A percentile compares a stretch with the other conserved stretches of the same genome.
Conservation (phyloP, 2,329 filamentous ascomycete genomes). For the Curvularia sp. region DNA sequence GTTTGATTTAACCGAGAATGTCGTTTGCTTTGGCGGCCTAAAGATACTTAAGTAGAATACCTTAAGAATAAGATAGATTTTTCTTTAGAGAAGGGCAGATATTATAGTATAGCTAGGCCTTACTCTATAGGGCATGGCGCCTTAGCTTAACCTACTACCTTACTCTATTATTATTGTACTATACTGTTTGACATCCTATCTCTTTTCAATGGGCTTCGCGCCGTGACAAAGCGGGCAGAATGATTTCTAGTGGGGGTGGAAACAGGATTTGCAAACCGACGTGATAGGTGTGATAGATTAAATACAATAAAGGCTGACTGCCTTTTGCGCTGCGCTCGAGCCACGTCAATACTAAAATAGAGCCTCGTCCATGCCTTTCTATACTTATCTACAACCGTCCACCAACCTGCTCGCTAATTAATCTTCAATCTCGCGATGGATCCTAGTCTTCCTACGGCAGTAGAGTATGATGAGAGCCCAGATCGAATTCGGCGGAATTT, state of each 20-base stretch:
- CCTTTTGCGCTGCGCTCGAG: not conserved
- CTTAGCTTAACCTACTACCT: too few relatives aligned
- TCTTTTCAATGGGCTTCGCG: too few relatives aligned
- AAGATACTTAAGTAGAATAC: too few relatives aligned
- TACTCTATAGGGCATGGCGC: too few relatives aligned
- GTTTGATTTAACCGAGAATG: not conserved
- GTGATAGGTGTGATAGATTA: not conserved
- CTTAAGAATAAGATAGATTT: too few relatives aligned
- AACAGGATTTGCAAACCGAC: not conserved
- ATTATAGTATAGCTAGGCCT: too few relatives aligned
- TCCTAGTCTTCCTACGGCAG: not conserved
- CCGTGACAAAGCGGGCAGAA: not conserved
- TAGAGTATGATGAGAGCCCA: not conserved
- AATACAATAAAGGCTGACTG: not conserved
- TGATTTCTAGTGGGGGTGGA: not conserved
- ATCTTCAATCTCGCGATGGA: not conserved
- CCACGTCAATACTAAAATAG: not conserved
- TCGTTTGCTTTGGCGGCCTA: not conserved
- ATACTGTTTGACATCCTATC: too few relatives aligned
- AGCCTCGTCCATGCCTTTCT: not conserved
- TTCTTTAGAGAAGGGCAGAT: too few relatives aligned
- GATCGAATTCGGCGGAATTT: not conserved
- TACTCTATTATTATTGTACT: too few relatives aligned
- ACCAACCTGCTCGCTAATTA: not conserved
- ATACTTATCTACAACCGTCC: not conserved